These are phyloP conservation scores for Xylariaceae sp. DNA, from an alignment of 2,329 filamentous ascomycete genomes.

Conservation along the genomic window DNA sequence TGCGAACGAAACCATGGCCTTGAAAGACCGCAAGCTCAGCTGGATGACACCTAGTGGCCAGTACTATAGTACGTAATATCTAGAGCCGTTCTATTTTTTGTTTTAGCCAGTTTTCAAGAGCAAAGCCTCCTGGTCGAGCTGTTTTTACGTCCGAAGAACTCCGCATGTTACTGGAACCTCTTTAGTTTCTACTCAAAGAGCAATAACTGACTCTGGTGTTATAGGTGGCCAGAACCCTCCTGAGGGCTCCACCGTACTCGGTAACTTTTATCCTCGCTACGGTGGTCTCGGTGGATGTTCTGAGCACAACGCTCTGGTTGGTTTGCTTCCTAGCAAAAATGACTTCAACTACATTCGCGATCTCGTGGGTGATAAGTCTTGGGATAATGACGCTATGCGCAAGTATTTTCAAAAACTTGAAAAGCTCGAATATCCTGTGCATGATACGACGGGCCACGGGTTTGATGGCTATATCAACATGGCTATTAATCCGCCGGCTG, in stretches of 20 bases:
- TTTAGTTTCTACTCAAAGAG: too few relatives aligned
- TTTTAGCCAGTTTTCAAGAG: too few relatives aligned
- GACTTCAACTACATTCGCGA: conserved; percentile 51
- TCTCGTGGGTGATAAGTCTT: conserved; percentile 38
- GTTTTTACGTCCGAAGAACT: too few relatives aligned
- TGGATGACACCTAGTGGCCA: conserved; percentile 58
- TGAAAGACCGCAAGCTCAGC: conserved; percentile 63
- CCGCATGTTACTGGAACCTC: too few relatives aligned
- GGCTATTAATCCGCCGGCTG: conserved; percentile 21
- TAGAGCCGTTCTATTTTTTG: too few relatives aligned
- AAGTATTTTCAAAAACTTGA: conserved; percentile 37
- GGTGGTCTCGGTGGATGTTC: conserved; percentile 50
- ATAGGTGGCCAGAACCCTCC: conserved; percentile 56
- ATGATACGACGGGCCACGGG: conserved; percentile 46
- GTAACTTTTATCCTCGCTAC: conserved; percentile 64
- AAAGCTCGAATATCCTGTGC: conserved; percentile 35
- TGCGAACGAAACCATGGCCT: conserved; percentile 56
- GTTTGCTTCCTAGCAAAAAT: conserved; percentile 50
- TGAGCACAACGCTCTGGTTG: conserved; percentile 36
- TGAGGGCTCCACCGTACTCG: conserved; percentile 54
- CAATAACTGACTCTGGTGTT: conserved; percentile 3
- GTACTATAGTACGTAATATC: conserved; percentile 49
- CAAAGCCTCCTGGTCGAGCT: too few relatives aligned
- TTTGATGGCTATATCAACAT: conserved; percentile 34
- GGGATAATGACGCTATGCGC: conserved; percentile 35